Percentiles rank a stretch among this genome's conserved stretches.
Evolutionary conservation across 83 land plant species (phyloP).

Genomic region (Thuja plicata): DNA sequence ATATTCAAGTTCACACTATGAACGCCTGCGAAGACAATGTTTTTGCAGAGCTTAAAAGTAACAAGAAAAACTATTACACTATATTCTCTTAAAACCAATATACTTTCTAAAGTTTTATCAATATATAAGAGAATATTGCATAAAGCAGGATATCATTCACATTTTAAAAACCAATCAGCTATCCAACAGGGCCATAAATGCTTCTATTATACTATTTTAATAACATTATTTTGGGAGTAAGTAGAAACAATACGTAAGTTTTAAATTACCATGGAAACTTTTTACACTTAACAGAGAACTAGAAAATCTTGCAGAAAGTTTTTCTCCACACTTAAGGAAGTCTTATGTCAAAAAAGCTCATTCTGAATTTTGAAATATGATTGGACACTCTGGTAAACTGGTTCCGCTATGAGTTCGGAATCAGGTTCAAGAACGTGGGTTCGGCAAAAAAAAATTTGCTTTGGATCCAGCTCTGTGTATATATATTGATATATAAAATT

Average conservation of each 20-base stretch:
- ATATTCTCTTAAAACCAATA: not conserved
- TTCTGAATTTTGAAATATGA: not conserved
- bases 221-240: not conserved
- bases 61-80: not conserved
- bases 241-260: not conserved
- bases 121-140: not conserved
- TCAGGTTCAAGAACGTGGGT: too few relatives aligned
- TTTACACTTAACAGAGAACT: not conserved
- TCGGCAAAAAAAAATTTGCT: too few relatives aligned
- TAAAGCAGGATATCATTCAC: not conserved
- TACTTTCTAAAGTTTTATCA: not conserved
- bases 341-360: not conserved
- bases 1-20: conserved; percentile 70
- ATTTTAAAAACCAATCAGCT: not conserved
- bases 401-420: too few relatives aligned
- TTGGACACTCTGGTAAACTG: not conserved
- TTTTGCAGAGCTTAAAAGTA: conserved; percentile 83
- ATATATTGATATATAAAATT: too few relatives aligned
- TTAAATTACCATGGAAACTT: not conserved
- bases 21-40: conserved; percentile 92
- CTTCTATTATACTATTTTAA: not conserved
- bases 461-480: too few relatives aligned
- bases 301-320: not conserved
- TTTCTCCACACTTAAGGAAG: not conserved
- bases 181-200: not conserved